Base-by-base conservation (phyloP, 768 basidiomycete genomes). In the Cubamyces sp. region DNA sequence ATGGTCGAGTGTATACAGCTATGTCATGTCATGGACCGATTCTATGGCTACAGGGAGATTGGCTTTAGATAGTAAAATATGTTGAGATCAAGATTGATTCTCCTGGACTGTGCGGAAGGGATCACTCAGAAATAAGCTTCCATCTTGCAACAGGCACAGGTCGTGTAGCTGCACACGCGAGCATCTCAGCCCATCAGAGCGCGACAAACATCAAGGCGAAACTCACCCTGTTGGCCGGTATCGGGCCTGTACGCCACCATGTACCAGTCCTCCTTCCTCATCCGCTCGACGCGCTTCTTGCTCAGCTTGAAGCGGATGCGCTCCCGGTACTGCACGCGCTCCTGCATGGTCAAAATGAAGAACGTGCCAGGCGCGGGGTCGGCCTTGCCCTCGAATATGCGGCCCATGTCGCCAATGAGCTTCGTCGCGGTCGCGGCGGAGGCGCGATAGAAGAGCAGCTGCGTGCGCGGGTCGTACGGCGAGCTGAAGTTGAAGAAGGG, bases 271-370 rank as follows among this genome's bases (percentile, higher is more conserved):
- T 61, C 60, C 42, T 40, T 42, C 25, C 48, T 57, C 63, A 65
- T 65, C 54, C 40, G 49, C 60, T 55, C 47, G 21, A 67, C 61
- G 7, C 63, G 60, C 58, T 48, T 16, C 41, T 23, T 51, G 50
- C 67, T 68, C 54, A 68, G 59, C 47, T 51, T 55, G 64, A 64
- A 68, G 8, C 61, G 45, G 9, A 68, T 37, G 21, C 47, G 25
- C 5, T 26, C 23, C 40, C 41, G 28, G 23, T 39, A 51, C 39
- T 54, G 48, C 54, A 62, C 57, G 45, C 30, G 12, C 45, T 66
- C 65, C 34, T 52, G 54, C 41, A 56, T 41, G 1, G 65, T 66
- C 12, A 66, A 30, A 12, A 66, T 16, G 40, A 66, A 62, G 47
- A 62, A 59, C 37, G 52, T 14, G 4, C 65, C 65, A 0, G 61